Base-by-base conservation (phyloP, 1,139 yeast genomes). In the Suhomyces yuchorum region DNA sequence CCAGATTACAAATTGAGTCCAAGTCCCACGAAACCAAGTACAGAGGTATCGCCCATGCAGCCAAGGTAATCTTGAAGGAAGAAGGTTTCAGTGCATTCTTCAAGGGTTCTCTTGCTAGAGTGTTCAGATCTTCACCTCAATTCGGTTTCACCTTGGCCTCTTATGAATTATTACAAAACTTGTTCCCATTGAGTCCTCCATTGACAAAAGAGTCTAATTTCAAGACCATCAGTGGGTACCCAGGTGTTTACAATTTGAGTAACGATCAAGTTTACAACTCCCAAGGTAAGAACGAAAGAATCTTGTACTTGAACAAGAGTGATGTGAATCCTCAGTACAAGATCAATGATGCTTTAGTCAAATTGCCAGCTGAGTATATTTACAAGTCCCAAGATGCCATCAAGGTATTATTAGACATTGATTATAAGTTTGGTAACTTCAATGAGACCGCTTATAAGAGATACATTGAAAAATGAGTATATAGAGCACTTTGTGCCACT, bases 81-180 rank as follows among this genome's bases (percentile, higher is more conserved):
- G 99, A 93, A 71, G 85, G 85, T 8, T 51, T 73, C 12, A 68
- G 77, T 52, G 96, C 97, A 12, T 88, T 93, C 66, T 93, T 92
- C 77, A 93, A 92, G 75, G 99, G 99, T 60, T 96, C 98, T 37
- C 81, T 93, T 54, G 98, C 99, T 6, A 82, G 99, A 68, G 92
- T 93, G 41, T 75, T 92, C 61, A 82, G 98, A 70, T 92, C 98
- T 5, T 91, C 97, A 2, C 99, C 99, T 17, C 99, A 93, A 70
- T 93, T 93, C 67, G 99, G 98, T 48, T 92, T 93, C 70, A 93
- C 99, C 11, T 80, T 93, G 60, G 99, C 98, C 12, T 93, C 97
- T 24, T 93, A 93, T 69, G 99, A 93, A 69, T 69, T 93, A 42
- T 84, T 93, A 67, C 79, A 75, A 58, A 73, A 60, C 51, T 56